Evolutionary conservation across 345 rosid genomes (phyloP), one percentile per base, ranked within the genome.

Genomic region (Diplotaxis tenuifolia): DNA sequence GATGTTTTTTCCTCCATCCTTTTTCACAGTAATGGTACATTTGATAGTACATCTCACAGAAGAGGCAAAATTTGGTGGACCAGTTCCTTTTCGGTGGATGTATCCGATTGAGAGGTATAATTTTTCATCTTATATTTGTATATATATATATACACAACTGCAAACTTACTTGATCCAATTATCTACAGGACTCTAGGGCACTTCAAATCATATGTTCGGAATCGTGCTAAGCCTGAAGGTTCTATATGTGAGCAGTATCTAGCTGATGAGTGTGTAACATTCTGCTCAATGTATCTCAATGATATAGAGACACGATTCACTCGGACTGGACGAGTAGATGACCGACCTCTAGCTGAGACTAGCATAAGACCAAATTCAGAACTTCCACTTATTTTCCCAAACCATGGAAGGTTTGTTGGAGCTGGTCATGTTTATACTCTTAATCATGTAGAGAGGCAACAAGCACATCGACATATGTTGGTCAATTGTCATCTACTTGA

Each of bases 401-500:
- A 22, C 7, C 15, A 23, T 36, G 72, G 72, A 22, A 36, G 63
- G 36, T 54, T 34, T 55, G 52, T 55, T 34, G 53, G 53, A n/a
- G 27, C 54, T 0, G 18, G 19, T 38, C 7, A 15, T 0, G 54
- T 68, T 23, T 25, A 68, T 23, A 68, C 53, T 23, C 54, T 68
- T 23, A 68, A 7, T 23, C 25, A 68, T 15, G 9, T 34, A 22
- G 72, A 68, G 22, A 54, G 53, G 2, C 52, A 34, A 4, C 36
- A 68, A 68, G 38, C 18, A 38, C 64, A 68, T 56, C 12, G 19
- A 23, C 64, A 68, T 25, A 36, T 68, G 9, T 56, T 68, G 19
- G 40, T 38, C 54, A 68, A 68, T 2, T 68, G 18, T 38, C 64
- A 23, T 6, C 19, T 68, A 22, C 72, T 55, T 22, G 72, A 68